phyloP scores from a whole-genome alignment of 306 rosid genomes.

The Lagenaria siceraria region DNA sequence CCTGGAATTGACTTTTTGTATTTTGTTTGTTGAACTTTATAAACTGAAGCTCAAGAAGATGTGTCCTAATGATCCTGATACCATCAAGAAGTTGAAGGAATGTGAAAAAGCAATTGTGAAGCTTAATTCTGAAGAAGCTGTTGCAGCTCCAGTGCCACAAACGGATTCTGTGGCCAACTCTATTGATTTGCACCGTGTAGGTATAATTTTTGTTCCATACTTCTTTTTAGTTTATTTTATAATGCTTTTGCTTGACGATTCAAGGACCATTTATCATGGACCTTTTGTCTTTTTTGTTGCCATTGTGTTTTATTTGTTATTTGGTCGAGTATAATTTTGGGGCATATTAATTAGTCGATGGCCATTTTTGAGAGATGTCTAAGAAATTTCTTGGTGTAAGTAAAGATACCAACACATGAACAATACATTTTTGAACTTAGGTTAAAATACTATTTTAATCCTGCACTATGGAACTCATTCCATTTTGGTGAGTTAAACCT shows the following conservation, averaged over 20 bases:
- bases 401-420: neutral
- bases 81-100: constrained; percentile 83
- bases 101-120: constrained; percentile 94
- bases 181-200: constrained; percentile 62
- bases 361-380: neutral
- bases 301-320: neutral
- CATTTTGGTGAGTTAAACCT: too few species aligned
- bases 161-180: constrained; percentile 56
- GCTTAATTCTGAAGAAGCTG: constrained; percentile 92
- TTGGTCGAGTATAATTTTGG: neutral
- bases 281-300: neutral
- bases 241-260: neutral
- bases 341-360: neutral
- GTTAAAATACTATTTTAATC: too few species aligned
- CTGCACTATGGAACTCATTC: too few species aligned
- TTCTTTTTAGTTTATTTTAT: neutral
- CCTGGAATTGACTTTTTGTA: neutral
- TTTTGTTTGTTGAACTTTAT: neutral
- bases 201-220: constrained; percentile 31
- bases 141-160: constrained; percentile 54
- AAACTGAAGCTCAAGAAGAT: constrained; percentile 67
- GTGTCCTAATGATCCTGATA: constrained; percentile 84
- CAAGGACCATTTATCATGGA: neutral
- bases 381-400: neutral
- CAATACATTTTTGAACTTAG: neutral